Conservation (phyloP, 2,329 filamentous ascomycete species). For the Mollisia scopiformis region DNA sequence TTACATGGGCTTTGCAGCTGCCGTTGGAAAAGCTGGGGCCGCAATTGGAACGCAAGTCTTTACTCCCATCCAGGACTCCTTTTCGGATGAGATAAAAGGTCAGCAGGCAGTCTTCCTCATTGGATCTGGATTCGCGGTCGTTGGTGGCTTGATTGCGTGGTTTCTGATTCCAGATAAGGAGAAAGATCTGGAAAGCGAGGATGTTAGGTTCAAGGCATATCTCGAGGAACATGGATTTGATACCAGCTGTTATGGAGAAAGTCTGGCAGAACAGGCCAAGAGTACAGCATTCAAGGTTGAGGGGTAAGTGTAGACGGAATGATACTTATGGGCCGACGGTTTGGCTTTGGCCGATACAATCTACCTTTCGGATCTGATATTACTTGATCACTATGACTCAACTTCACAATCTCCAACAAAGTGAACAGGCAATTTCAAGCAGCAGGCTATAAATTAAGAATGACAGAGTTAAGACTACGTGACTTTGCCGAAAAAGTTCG, state of each 20-base stretch:
- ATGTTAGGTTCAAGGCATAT: conserved; percentile 47
- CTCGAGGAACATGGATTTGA: conserved; percentile 47
- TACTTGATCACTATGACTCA: no score
- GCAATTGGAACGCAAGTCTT: conserved; percentile 55
- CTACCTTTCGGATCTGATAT: no score
- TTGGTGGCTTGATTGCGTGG: conserved; percentile 48
- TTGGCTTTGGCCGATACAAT: no score
- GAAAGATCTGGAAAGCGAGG: conserved; percentile 46
- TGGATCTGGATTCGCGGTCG: conserved; percentile 50
- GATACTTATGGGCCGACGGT: no score
- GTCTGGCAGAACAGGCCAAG: neutral
- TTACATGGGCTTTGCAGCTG: conserved; percentile 50
- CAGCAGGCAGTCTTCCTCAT: conserved; percentile 54
- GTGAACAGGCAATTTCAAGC: no score
- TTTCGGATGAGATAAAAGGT: conserved; percentile 44
- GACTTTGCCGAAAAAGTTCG: no score
- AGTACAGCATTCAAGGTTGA: neutral
- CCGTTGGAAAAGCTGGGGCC: conserved; percentile 52
- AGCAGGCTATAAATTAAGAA: no score
- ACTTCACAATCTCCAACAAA: no score
- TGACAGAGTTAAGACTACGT: no score
- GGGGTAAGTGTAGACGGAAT: neutral
- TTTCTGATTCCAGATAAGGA: conserved; percentile 50
- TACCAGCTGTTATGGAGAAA: conserved; percentile 38
- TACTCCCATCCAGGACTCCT: conserved; percentile 51